Percentiles rank a stretch among this genome's conserved stretches.
Evolutionary conservation across 345 rosid genomes (phyloP).

Genomic region (Carallia pectinifolia): DNA sequence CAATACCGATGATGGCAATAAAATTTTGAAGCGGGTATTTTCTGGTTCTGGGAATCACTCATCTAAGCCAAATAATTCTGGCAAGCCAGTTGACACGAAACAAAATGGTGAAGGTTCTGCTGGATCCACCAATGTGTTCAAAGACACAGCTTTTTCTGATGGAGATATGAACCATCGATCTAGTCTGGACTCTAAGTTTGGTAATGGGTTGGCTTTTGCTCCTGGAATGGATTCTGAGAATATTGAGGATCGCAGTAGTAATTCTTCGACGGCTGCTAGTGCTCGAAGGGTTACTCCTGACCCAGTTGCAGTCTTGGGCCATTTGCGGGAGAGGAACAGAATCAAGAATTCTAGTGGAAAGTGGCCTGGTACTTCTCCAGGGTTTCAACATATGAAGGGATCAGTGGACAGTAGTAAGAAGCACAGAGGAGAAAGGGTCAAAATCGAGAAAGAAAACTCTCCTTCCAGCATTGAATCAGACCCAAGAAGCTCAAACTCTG

Average conservation of each 20-base stretch:
- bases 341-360: constrained; percentile 47
- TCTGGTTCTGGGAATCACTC: constrained; percentile 44
- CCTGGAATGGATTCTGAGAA: constrained; percentile 60
- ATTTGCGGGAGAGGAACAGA: constrained; percentile 41
- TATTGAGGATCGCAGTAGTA: constrained; percentile 70
- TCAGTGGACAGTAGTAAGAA: constrained; percentile 59
- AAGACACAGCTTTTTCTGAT: constrained; percentile 27
- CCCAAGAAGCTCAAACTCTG: constrained; percentile 82
- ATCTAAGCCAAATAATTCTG: constrained; percentile 30
- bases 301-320: constrained; percentile 32
- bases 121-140: constrained; percentile 42
- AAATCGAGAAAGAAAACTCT: constrained; percentile 74
- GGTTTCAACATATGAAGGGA: constrained; percentile 49
- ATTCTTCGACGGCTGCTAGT: constrained; percentile 72
- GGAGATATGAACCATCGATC: constrained; percentile 33
- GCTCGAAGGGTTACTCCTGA: constrained; percentile 50
- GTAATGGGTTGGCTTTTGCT: constrained; percentile 42
- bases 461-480: constrained; percentile 85
- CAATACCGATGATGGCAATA: constrained; percentile 36
- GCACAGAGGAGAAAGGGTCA: constrained; percentile 78
- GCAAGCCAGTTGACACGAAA: constrained; percentile 26
- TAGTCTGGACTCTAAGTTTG: constrained; percentile 54
- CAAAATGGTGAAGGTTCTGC: constrained; percentile 44
- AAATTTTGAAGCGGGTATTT: constrained; percentile 61
- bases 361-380: constrained; percentile 40